A percentile compares a stretch with the other conserved stretches of the same genome.
Conservation (phyloP, 75 land plant genomes). For the Larix kaempferi region DNA sequence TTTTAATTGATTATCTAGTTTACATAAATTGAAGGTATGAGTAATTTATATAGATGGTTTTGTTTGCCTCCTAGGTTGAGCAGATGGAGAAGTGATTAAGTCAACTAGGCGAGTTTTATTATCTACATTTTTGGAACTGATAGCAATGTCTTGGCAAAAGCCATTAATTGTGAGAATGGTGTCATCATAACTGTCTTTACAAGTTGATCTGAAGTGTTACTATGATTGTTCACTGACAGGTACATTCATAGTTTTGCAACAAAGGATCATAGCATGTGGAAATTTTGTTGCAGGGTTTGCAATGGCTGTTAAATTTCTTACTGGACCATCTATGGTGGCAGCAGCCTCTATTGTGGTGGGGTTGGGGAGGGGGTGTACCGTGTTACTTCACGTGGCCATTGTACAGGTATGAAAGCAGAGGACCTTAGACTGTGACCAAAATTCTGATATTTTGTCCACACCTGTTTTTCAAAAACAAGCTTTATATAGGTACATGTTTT, state of each 20-base stretch:
- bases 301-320: constrained; percentile 80
- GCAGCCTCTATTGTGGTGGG: constrained; percentile 79
- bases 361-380: constrained; percentile 59
- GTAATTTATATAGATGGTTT: no score
- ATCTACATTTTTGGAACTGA: no score
- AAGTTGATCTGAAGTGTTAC: background rate
- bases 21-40: no score
- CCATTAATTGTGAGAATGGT: background rate
- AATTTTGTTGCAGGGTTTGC: constrained; percentile 58
- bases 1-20: no score
- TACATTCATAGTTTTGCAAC: constrained; percentile 88
- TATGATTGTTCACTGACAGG: constrained; percentile 34
- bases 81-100: no score
- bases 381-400: constrained; percentile 69
- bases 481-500: no score
- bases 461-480: no score
- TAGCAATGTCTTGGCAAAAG: background rate
- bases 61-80: no score
- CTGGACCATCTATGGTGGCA: constrained; percentile 91
- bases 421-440: no score
- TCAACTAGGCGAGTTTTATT: no score
- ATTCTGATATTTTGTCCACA: no score
- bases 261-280: constrained; percentile 80
- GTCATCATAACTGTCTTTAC: background rate
- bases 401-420: constrained; percentile 57